A percentile compares a stretch with the other conserved stretches of the same genome.
Evolutionary conservation across 495 filamentous ascomycete genomes (phyloP).

Genomic region (Daldinia childiae): DNA sequence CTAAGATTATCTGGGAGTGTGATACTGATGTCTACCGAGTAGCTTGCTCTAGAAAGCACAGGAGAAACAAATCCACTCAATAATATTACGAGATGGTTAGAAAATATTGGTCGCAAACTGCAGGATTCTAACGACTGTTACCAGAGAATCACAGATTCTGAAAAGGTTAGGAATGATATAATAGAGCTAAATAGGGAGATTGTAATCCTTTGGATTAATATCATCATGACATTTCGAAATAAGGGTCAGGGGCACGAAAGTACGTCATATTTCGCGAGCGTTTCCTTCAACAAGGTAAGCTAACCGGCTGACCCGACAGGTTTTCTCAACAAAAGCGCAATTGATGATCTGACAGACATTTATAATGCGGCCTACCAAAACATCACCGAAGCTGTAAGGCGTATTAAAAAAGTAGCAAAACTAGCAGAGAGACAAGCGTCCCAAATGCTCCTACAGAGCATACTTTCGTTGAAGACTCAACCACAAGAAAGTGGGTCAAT

Average conservation of each 20-base stretch:
- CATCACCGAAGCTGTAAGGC: conserved; percentile 8
- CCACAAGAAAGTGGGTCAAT: background rate
- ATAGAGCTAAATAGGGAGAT: conserved; percentile 20
- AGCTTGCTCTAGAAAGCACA: conserved; percentile 18
- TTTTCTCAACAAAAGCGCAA: background rate
- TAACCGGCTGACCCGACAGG: background rate
- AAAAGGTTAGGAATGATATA: conserved; percentile 13
- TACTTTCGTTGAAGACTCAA: conserved; percentile 1
- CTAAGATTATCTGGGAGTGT: background rate
- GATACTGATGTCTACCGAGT: background rate
- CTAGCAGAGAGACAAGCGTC: conserved; percentile 14
- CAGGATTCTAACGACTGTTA: conserved; percentile 12
- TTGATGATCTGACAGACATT: background rate
- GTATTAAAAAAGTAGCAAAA: conserved; percentile 13
- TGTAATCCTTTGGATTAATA: conserved; percentile 19
- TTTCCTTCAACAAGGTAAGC: background rate
- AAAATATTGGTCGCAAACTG: conserved; percentile 5
- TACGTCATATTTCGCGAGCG: background rate
- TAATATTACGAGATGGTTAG: conserved; percentile 7
- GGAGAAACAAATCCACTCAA: conserved; percentile 1
- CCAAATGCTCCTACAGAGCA: conserved; percentile 9
- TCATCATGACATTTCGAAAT: conserved; percentile 21
- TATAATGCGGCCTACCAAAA: conserved; percentile 9
- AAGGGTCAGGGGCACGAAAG: conserved; percentile 6
- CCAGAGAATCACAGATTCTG: conserved; percentile 2